Conservation (phyloP, 352 stramenopile species). For the Phytophthora syringae region DNA sequence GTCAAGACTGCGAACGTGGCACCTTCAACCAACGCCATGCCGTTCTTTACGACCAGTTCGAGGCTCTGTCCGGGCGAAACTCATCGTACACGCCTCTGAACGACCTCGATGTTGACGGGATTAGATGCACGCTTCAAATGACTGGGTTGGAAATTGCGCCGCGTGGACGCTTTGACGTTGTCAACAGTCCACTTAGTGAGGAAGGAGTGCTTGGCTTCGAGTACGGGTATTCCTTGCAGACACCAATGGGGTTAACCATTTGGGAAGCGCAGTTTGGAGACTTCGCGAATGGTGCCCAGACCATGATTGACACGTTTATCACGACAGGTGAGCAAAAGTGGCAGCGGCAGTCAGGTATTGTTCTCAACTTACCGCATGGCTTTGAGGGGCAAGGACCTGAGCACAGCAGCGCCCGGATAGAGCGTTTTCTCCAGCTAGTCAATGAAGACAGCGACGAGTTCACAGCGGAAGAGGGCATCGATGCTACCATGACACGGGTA, state of each 20-base stretch:
- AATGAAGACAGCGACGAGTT: slow-evolving; percentile 84
- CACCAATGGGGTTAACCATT: slow-evolving; percentile 74
- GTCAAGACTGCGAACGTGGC: slow-evolving; percentile 90
- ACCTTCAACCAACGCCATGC: slow-evolving; percentile 92
- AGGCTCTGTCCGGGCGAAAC: slow-evolving; percentile 76
- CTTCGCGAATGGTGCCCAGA: slow-evolving; percentile 90
- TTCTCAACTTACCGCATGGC: slow-evolving; percentile 82
- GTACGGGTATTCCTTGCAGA: slow-evolving; percentile 88
- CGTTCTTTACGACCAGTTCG: slow-evolving; percentile 89
- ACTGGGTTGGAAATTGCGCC: slow-evolving; percentile 47
- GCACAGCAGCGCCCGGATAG: slow-evolving; percentile 84
- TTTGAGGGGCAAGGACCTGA: slow-evolving; percentile 90
- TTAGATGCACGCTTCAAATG: slow-evolving; percentile 51
- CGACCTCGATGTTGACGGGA: slow-evolving; percentile 52
- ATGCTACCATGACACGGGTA: slow-evolving; percentile 52
- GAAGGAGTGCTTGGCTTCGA: slow-evolving; percentile 89
- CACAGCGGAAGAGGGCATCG: slow-evolving; percentile 37
- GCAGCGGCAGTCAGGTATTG: slow-evolving; percentile 90
- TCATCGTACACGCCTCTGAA: slow-evolving; percentile 97
- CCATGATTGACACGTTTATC: slow-evolving; percentile 90
- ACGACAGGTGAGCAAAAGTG: slow-evolving; percentile 87
- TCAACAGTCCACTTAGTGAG: slow-evolving; percentile 86
- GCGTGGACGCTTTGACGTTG: slow-evolving; percentile 70
- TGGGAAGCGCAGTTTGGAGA: slow-evolving; percentile 95
- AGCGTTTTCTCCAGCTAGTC: slow-evolving; percentile 83